phyloP scores from a whole-genome alignment of 495 filamentous ascomycete genomes.

The Aspergillus diversus region DNA sequence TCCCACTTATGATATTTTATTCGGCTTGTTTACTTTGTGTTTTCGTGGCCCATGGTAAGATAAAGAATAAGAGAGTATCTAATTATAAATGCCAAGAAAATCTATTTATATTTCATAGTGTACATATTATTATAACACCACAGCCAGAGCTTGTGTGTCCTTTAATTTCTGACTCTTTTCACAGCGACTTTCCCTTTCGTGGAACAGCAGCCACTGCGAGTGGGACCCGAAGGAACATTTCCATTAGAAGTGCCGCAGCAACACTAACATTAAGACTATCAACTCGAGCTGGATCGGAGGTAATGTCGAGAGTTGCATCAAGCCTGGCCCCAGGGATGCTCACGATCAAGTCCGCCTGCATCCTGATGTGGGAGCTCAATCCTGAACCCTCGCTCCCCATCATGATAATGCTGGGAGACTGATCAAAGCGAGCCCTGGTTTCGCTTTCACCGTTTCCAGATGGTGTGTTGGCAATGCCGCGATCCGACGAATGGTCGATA shows the following conservation, averaged over 20 bases:
- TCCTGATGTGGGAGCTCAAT: slow-evolving; percentile 61
- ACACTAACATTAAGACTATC: slow-evolving; percentile 91
- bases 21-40: too few relatives aligned
- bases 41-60: too few relatives aligned
- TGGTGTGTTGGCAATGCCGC: neutral
- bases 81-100: too few relatives aligned
- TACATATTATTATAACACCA: too few relatives aligned
- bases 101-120: too few relatives aligned
- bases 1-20: too few relatives aligned
- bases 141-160: too few relatives aligned
- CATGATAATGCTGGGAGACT: slow-evolving; percentile 74
- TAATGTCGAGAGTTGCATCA: slow-evolving; percentile 30
- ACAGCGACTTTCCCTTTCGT: slow-evolving; percentile 17
- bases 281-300: slow-evolving; percentile 47
- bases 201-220: slow-evolving; percentile 34
- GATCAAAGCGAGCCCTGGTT: slow-evolving; percentile 35
- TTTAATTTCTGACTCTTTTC: too few relatives aligned
- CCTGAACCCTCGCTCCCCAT: slow-evolving; percentile 85
- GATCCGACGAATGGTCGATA: slow-evolving; percentile 22
- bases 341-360: slow-evolving; percentile 63
- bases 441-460: neutral
- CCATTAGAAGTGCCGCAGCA: slow-evolving; percentile 73
- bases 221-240: slow-evolving; percentile 58
- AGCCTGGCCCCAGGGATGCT: slow-evolving; percentile 54
- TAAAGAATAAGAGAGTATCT: too few relatives aligned